Conservation (phyloP, 306 rosid genomes). For the Dryas octopetala region DNA sequence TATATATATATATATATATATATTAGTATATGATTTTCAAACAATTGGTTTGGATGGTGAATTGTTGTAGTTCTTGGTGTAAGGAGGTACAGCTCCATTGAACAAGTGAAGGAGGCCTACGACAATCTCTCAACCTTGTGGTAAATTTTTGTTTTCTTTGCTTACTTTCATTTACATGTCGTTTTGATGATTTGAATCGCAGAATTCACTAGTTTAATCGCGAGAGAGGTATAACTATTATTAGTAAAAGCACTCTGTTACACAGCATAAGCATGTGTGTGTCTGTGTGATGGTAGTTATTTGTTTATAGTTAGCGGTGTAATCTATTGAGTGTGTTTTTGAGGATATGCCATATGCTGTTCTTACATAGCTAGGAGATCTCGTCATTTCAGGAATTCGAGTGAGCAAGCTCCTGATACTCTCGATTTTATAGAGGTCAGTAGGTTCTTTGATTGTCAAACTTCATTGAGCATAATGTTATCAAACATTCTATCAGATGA, state of each 20-base stretch:
- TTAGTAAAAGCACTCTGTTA: too few species aligned
- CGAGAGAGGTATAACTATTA: too few species aligned
- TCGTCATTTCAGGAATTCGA: conserved; percentile 60
- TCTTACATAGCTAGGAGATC: conserved; percentile 21
- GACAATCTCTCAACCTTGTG: conserved; percentile 51
- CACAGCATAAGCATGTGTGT: background rate
- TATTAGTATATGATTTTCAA: background rate
- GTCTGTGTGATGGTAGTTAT: background rate
- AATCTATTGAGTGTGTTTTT: background rate
- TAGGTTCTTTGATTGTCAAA: background rate
- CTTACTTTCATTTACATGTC: background rate
- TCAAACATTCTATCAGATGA: background rate
- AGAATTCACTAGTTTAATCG: background rate
- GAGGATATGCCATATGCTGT: conserved; percentile 10
- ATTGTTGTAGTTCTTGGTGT: conserved; percentile 53
- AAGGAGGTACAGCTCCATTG: conserved; percentile 50
- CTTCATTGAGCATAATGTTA: background rate
- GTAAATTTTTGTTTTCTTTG: conserved; percentile 34
- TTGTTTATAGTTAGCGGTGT: background rate
- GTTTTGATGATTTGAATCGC: background rate
- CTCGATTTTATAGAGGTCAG: conserved; percentile 64
- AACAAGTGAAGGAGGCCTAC: conserved; percentile 64
- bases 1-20: background rate
- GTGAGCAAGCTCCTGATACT: conserved; percentile 40
- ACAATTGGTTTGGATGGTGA: background rate